Evolutionary conservation across 2,329 filamentous ascomycete genomes (phyloP).

Genomic region (Septoria linicola): DNA sequence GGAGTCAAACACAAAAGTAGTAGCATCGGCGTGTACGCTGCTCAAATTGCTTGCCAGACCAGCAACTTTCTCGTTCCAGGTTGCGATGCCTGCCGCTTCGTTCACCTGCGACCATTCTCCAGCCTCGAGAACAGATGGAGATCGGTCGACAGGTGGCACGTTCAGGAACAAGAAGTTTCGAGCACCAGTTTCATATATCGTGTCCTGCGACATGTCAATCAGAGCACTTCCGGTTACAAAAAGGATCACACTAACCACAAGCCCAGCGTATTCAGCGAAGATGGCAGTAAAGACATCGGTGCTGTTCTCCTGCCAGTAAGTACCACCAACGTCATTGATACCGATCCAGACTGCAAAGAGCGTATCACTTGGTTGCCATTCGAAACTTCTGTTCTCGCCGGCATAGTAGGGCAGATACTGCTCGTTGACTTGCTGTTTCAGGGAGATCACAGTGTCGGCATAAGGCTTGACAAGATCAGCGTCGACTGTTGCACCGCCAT

Average conservation of each 20-base stretch:
- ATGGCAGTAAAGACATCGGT: slow-evolving; percentile 37
- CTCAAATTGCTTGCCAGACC: slow-evolving; percentile 46
- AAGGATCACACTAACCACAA: background rate
- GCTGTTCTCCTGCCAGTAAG: slow-evolving; percentile 45
- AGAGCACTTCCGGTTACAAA: too few species aligned
- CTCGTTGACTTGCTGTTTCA: slow-evolving; percentile 53
- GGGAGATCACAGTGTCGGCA: slow-evolving; percentile 48
- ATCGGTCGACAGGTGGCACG: slow-evolving; percentile 50
- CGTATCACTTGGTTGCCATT: slow-evolving; percentile 49
- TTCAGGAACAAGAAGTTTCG: slow-evolving; percentile 53
- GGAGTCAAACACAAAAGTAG: slow-evolving; percentile 56
- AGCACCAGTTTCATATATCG: slow-evolving; percentile 48
- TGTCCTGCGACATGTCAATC: slow-evolving; percentile 21
- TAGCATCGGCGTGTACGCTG: slow-evolving; percentile 43
- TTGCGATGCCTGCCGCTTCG: slow-evolving; percentile 44
- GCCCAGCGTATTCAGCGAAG: slow-evolving; percentile 39
- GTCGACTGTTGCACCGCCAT: slow-evolving; percentile 48
- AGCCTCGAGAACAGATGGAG: slow-evolving; percentile 19
- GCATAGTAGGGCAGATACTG: slow-evolving; percentile 45
- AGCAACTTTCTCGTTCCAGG: slow-evolving; percentile 53
- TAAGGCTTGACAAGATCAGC: slow-evolving; percentile 54
- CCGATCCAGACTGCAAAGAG: slow-evolving; percentile 45
- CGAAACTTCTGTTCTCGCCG: slow-evolving; percentile 14
- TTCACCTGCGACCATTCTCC: slow-evolving; percentile 28
- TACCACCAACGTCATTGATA: slow-evolving; percentile 57